Evolutionary conservation across 1,139 yeast genomes (phyloP).

Genomic region (Geotrichum bryndzae): DNA sequence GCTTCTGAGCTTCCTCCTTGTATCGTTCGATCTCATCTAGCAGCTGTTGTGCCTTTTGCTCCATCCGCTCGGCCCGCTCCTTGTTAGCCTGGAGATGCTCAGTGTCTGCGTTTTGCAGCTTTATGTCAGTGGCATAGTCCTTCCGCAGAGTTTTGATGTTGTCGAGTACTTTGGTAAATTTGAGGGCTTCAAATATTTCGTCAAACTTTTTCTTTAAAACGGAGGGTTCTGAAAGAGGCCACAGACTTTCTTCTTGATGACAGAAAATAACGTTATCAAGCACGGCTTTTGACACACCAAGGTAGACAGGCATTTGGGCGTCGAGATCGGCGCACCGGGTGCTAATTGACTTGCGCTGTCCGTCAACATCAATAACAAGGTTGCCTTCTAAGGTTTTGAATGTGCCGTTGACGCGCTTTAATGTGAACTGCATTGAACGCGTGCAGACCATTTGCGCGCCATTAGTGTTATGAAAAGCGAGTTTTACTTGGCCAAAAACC

Average conservation of each 20-base stretch:
- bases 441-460: slow-evolving; percentile 80
- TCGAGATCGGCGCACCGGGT: slow-evolving; percentile 85
- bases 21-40: slow-evolving; percentile 43
- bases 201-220: slow-evolving; percentile 86
- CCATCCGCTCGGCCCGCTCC: slow-evolving; percentile 59
- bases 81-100: slow-evolving; percentile 68
- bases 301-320: slow-evolving; percentile 65
- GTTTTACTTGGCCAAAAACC: slow-evolving; percentile 83
- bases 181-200: slow-evolving; percentile 92
- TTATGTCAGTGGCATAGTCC: slow-evolving; percentile 69
- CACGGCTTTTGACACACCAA: slow-evolving; percentile 86
- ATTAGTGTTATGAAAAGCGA: slow-evolving; percentile 72
- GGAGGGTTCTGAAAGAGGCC: slow-evolving; percentile 96
- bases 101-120: slow-evolving; percentile 69
- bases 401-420: slow-evolving; percentile 57
- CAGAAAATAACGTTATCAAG: slow-evolving; percentile 91
- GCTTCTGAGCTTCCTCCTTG: slow-evolving; percentile 45
- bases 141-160: slow-evolving; percentile 68
- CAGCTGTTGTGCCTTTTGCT: slow-evolving; percentile 46
- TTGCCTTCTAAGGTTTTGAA: slow-evolving; percentile 93
- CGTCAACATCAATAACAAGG: slow-evolving; percentile 56
- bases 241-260: slow-evolving; percentile 93
- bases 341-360: slow-evolving; percentile 68
- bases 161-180: slow-evolving; percentile 86
- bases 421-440: slow-evolving; percentile 68